These are phyloP conservation scores for Rhynchospora tenuis DNA, from an alignment of 176 grass and related monocot genomes.

Conservation along the genomic window DNA sequence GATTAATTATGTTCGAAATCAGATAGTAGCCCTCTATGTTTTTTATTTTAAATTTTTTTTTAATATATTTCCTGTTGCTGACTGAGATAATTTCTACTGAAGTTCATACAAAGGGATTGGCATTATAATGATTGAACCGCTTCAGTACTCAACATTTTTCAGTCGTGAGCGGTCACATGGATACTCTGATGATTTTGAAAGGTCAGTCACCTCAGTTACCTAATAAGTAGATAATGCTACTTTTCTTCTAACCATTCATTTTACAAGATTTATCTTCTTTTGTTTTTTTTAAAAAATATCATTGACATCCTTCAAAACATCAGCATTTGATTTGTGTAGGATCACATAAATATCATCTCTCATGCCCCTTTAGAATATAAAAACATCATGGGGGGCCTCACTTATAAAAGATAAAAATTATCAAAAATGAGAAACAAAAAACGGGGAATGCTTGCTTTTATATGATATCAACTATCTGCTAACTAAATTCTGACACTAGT, in stretches of 20 bases:
- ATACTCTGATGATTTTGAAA: conserved; percentile 56
- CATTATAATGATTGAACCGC: conserved; percentile 45
- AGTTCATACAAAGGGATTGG: conserved; percentile 37
- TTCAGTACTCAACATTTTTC: conserved; percentile 37
- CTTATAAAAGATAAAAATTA: background rate
- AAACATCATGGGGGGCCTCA: background rate
- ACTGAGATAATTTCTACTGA: background rate
- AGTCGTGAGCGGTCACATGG: conserved; percentile 40
- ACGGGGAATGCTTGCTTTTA: background rate
- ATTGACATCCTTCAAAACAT: background rate
- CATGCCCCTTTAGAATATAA: background rate
- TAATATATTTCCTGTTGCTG: background rate
- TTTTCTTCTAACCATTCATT: conserved; percentile 9
- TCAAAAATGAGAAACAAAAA: background rate
- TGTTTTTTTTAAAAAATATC: background rate
- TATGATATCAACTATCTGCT: background rate
- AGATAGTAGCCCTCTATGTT: background rate
- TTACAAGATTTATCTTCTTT: background rate
- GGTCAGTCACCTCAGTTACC: conserved; percentile 22
- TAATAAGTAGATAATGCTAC: conserved; percentile 5
- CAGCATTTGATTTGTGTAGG: background rate
- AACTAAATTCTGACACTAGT: background rate
- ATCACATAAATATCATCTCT: background rate
- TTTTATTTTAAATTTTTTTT: conserved; percentile 1
- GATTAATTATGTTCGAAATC: conserved; percentile 10